These are phyloP conservation scores for Chlamydomonas asymmetrica DNA, from an alignment of 139 green algal genomes.

Conservation along the genomic window DNA sequence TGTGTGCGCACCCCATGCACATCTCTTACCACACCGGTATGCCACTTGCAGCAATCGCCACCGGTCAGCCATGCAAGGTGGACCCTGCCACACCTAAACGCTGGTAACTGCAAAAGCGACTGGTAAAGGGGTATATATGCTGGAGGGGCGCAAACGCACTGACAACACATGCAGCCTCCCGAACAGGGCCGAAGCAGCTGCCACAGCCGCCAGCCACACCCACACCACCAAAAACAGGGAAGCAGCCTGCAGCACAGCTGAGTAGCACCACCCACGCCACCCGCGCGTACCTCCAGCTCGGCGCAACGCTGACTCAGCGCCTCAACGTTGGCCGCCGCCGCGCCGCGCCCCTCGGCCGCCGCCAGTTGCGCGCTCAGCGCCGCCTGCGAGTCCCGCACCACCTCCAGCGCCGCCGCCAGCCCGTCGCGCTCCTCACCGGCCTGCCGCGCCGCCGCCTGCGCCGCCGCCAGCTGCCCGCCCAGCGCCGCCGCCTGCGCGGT, in stretches of 20 bases:
- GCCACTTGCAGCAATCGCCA: no score
- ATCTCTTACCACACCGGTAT: no score
- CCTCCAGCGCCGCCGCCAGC: background rate
- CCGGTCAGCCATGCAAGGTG: no score
- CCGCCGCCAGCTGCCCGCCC: background rate
- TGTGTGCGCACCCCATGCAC: background rate
- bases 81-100: no score
- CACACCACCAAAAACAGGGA: no score
- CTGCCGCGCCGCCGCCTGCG: background rate
- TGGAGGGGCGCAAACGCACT: no score
- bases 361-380: background rate
- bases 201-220: background rate
- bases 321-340: no score
- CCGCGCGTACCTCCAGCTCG: background rate
- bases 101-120: no score
- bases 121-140: no score
- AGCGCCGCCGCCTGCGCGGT: constrained; percentile 7
- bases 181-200: background rate
- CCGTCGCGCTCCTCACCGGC: background rate
- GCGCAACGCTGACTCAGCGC: background rate
- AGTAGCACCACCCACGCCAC: background rate
- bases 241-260: background rate
- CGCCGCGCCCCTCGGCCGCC: background rate
- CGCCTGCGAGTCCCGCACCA: background rate
- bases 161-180: background rate